Evolutionary conservation across 108 stramenopile species (phyloP), one percentile per base, ranked within the genome.

Genomic region (Nitzschia inconspicua): DNA sequence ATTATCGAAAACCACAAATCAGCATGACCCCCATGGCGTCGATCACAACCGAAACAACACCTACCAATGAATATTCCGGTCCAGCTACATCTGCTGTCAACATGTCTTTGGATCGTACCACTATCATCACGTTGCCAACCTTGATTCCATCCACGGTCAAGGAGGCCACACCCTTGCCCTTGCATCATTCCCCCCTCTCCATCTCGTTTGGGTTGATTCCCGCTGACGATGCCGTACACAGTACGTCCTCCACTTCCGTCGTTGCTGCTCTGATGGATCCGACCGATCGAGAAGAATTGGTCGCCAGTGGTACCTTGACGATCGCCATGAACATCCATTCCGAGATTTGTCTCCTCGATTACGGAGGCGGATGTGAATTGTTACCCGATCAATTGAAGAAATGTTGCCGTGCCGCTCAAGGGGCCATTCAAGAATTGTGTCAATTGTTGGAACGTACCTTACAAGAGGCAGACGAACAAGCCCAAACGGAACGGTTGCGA

Each of bases 181-280:
- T 97, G 60, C 96, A 97, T 70, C 96, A 97, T 65, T 86, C 92
- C 23, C 96, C 96, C 19, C 69, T 95, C 7, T 86, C 89, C 29
- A 72, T 94, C 30, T 85, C 92, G 1, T 97, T 95, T 78, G 94
- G 88, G 2, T 60, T 95, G 24, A 82, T 95, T 60, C 78, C 87
- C n/a, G 80, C 84, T 27, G 73, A 71, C 16, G 75, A 73, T 54
- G 62, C 53, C 35, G 69, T 68, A 20, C 30, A 39, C 13, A 36
- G 24, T 6, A 54, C 68, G 0, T 75, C 81, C 2, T 62, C 78
- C 35, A 77, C 70, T 4, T 57, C 79, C 3, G 19, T 44, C 1
- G 86, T 91, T 42, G 70, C 80, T 11, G 78, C 82, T 4, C 39
- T 93, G 27, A 50, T 91, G 25, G 87, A 88, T 68, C 93, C 88